These are phyloP conservation scores for Leonotis leonurus DNA, from an alignment of 257 asterid genomes.

Conservation along the genomic window DNA sequence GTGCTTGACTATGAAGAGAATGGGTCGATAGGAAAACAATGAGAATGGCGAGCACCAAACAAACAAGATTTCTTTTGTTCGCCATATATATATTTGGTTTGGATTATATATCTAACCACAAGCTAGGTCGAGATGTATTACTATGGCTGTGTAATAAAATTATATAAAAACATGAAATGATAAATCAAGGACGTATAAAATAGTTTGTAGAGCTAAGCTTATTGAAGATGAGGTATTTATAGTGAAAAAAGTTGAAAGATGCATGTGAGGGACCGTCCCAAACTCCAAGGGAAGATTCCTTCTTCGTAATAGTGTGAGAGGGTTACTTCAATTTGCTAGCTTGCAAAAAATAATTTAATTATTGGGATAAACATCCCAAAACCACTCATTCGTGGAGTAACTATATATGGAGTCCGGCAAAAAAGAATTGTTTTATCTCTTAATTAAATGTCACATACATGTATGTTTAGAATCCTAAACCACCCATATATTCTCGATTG, in stretches of 20 bases:
- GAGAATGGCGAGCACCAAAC: conserved; percentile 23
- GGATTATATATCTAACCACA: too few relatives aligned
- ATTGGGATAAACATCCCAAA: too few relatives aligned
- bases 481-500: too few relatives aligned
- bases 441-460: too few relatives aligned
- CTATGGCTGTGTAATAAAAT: too few relatives aligned
- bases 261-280: conserved; percentile 43
- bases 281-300: conserved; percentile 41
- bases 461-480: too few relatives aligned
- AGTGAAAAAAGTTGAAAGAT: conserved; percentile 22
- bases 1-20: conserved; percentile 28
- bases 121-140: too few relatives aligned
- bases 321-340: background rate
- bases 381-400: too few relatives aligned
- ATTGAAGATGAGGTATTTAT: conserved; percentile 27
- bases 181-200: background rate
- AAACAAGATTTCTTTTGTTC: conserved; percentile 1
- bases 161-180: background rate
- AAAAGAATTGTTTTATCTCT: too few relatives aligned
- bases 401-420: too few relatives aligned
- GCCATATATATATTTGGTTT: conserved; percentile 29
- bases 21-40: conserved; percentile 25
- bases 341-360: background rate
- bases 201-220: conserved; percentile 6
- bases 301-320: background rate